A percentile compares a stretch with the other conserved stretches of the same genome.
Conservation (phyloP, 2,329 filamentous ascomycete species). For the Verticillium dahliae region DNA sequence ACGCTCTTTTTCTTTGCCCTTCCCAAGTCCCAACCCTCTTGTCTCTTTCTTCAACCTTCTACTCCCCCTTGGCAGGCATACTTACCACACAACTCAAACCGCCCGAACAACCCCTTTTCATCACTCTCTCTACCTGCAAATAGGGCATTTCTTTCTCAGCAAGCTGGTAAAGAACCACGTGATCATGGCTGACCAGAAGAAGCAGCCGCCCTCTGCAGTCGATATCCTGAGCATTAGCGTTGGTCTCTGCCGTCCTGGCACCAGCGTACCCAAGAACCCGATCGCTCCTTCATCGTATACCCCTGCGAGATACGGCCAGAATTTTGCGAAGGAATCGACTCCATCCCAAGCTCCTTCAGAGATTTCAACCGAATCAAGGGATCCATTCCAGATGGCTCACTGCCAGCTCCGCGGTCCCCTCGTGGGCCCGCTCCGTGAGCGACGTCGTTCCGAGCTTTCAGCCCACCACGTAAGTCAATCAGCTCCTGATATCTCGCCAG, state of each 20-base stretch:
- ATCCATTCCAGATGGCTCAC: slow-evolving; percentile 4
- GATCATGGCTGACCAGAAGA: too few relatives aligned
- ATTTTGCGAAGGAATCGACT: not conserved
- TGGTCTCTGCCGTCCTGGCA: not conserved
- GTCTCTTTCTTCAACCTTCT: too few relatives aligned
- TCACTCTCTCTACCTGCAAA: too few relatives aligned
- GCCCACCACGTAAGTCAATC: slow-evolving; percentile 8
- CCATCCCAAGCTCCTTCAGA: not conserved
- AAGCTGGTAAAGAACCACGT: too few relatives aligned
- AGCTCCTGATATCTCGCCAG: not conserved
- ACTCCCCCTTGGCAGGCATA: too few relatives aligned
- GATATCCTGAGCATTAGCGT: too few relatives aligned
- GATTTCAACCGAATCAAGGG: not conserved
- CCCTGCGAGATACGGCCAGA: not conserved
- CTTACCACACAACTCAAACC: too few relatives aligned
- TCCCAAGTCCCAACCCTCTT: not conserved
- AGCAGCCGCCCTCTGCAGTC: too few relatives aligned
- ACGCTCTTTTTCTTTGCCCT: not conserved
- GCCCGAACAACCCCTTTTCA: too few relatives aligned
- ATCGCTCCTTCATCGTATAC: not conserved
- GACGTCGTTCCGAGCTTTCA: slow-evolving; percentile 10
- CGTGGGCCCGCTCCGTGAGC: slow-evolving; percentile 9
- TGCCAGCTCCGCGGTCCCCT: slow-evolving; percentile 12
- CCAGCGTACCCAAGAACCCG: not conserved
- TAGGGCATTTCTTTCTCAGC: too few relatives aligned